Conservation (phyloP, 2,329 filamentous ascomycete genomes). For the Trichocomaceae sp. region DNA sequence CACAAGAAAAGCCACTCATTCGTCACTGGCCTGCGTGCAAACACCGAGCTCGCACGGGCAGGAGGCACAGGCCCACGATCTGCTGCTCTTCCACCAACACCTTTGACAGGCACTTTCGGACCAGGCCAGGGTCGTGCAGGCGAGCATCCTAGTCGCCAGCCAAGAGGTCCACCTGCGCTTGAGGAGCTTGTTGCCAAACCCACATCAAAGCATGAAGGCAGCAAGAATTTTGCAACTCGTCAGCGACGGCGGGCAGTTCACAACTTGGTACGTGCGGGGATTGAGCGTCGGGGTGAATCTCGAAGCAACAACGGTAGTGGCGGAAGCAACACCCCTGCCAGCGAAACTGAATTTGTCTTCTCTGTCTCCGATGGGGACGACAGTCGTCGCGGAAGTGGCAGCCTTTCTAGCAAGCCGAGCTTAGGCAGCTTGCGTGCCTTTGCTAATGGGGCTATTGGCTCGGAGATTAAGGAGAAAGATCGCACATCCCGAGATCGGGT, state of each 20-base stretch:
- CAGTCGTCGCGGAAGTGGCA: constrained; percentile 68
- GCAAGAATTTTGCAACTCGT: constrained; percentile 91
- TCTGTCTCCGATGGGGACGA: constrained; percentile 66
- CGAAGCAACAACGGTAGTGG: constrained; percentile 57
- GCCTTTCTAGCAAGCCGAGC: constrained; percentile 68
- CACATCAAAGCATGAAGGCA: constrained; percentile 87
- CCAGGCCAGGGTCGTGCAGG: constrained; percentile 89
- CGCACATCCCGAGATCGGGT: constrained; percentile 50
- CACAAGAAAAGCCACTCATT: constrained; percentile 87
- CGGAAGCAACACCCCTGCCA: constrained; percentile 82
- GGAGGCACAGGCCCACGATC: constrained; percentile 67
- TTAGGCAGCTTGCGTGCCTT: constrained; percentile 69
- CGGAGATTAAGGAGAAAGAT: constrained; percentile 70
- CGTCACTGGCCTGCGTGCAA: constrained; percentile 48
- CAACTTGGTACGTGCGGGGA: constrained; percentile 82
- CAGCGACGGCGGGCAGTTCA: constrained; percentile 87
- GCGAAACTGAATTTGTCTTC: constrained; percentile 66
- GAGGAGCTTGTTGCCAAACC: constrained; percentile 88
- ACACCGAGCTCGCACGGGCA: constrained; percentile 44
- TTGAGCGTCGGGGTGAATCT: constrained; percentile 70
- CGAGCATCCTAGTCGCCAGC: constrained; percentile 89
- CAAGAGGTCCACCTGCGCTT: constrained; percentile 80
- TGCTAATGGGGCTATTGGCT: constrained; percentile 79
- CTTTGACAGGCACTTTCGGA: constrained; percentile 77
- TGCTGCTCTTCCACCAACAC: constrained; percentile 70